Percentiles rank a stretch among this genome's conserved stretches.
These are phyloP conservation scores for Trichomonas vaginalis DNA, from an alignment of 208 protist species.

Conservation along the genomic window DNA sequence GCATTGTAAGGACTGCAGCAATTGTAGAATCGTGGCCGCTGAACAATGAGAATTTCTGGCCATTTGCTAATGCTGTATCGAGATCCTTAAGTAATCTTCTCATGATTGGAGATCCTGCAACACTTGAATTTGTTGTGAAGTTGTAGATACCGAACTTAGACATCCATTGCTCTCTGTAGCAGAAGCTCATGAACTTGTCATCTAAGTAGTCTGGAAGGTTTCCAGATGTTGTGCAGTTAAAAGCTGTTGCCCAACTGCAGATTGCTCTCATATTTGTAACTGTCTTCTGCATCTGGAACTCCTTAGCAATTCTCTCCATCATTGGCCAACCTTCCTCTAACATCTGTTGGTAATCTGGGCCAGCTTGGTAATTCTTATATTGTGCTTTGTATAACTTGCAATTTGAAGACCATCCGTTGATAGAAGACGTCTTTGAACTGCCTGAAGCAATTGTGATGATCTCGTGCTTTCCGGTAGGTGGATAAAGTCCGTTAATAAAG, in stretches of 20 bases:
- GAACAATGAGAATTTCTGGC: not conserved
- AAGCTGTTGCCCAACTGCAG: not conserved
- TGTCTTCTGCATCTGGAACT: not conserved
- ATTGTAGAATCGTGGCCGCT: not conserved
- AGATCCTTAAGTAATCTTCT: not conserved
- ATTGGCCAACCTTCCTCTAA: not conserved
- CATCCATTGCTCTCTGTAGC: not conserved
- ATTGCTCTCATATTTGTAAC: not conserved
- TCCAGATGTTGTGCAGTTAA: not conserved
- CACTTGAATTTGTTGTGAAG: not conserved
- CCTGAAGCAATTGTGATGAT: not conserved
- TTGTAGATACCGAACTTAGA: not conserved
- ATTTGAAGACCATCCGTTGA: not conserved
- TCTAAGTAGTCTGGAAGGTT: not conserved
- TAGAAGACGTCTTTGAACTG: not conserved
- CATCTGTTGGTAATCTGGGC: not conserved
- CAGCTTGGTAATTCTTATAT: not conserved
- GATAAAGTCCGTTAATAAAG: not conserved
- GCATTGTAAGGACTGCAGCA: not conserved
- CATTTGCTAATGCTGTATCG: not conserved
- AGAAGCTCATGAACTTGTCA: not conserved
- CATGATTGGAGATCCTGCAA: not conserved
- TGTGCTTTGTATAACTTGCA: not conserved
- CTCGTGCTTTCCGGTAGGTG: not conserved
- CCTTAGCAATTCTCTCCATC: not conserved